These are phyloP conservation scores for Thielaviopsis cerberus DNA, from an alignment of 2,329 filamentous ascomycete genomes.

Conservation along the genomic window DNA sequence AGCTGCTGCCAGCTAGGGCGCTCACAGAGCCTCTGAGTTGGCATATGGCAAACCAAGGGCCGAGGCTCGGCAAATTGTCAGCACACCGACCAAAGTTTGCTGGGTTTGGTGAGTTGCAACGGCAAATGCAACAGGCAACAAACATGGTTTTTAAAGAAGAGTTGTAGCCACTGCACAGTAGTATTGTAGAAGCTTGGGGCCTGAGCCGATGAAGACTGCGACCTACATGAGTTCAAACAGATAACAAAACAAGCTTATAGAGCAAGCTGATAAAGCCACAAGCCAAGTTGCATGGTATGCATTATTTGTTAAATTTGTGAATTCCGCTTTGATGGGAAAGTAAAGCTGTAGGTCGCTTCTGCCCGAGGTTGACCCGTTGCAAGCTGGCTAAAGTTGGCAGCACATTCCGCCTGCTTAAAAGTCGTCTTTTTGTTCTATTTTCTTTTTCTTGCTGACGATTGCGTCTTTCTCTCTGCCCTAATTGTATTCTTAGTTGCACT, in stretches of 20 bases:
- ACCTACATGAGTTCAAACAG: no score
- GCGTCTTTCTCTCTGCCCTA: background rate
- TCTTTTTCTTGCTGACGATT: background rate
- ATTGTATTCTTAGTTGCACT: background rate
- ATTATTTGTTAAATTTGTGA: background rate
- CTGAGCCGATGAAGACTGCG: no score
- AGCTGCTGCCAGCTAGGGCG: background rate
- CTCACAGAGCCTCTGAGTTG: background rate
- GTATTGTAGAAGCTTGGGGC: no score
- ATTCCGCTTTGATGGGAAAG: background rate
- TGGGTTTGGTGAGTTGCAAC: background rate
- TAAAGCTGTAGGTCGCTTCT: background rate
- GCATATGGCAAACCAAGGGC: background rate
- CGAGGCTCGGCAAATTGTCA: background rate
- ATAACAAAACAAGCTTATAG: background rate
- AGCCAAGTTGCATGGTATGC: no score
- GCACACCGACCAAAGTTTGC: background rate
- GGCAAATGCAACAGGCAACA: no score
- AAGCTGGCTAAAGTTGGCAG: background rate
- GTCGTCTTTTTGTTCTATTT: background rate
- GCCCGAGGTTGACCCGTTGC: background rate
- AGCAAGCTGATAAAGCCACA: background rate
- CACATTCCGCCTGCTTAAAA: background rate
- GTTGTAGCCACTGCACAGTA: no score
- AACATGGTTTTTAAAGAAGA: no score